Percentiles rank a stretch among this genome's conserved stretches.
phyloP scores from a whole-genome alignment of 805 yeast genomes.

The Pichia kluyveri region DNA sequence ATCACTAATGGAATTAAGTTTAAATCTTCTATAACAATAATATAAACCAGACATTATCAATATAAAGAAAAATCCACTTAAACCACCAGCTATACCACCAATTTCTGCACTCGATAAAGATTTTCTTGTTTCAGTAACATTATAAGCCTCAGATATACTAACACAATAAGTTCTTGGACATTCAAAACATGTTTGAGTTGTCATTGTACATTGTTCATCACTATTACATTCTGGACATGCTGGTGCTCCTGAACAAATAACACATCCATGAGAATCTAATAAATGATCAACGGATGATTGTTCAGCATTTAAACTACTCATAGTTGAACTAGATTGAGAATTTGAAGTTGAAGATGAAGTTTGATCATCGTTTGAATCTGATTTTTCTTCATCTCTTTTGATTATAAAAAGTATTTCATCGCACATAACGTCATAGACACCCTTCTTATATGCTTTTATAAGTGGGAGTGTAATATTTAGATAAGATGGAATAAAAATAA shows the following conservation, averaged over 20 bases:
- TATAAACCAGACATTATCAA: slow-evolving; percentile 29
- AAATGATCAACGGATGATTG: background rate
- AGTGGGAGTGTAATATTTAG: too few relatives aligned
- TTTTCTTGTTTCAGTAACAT: slow-evolving; percentile 13
- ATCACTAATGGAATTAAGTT: slow-evolving; percentile 19
- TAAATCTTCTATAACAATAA: slow-evolving; percentile 35
- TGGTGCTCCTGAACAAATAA: slow-evolving; percentile 26
- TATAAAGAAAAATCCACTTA: slow-evolving; percentile 48
- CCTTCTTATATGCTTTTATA: too few relatives aligned
- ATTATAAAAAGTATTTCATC: too few relatives aligned
- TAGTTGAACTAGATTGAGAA: background rate
- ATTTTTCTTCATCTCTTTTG: background rate
- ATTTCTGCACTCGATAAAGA: slow-evolving; percentile 21
- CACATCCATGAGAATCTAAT: slow-evolving; percentile 15
- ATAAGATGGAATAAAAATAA: background rate
- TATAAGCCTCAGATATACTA: slow-evolving; percentile 16
- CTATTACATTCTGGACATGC: slow-evolving; percentile 47
- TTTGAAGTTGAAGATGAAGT: background rate
- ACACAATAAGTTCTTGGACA: slow-evolving; percentile 52
- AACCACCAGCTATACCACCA: slow-evolving; percentile 69
- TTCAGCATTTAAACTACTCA: background rate
- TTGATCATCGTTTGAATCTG: background rate
- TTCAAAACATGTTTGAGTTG: slow-evolving; percentile 45
- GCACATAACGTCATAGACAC: too few relatives aligned
- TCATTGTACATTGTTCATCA: slow-evolving; percentile 45